A percentile compares a stretch with the other conserved stretches of the same genome.
Evolutionary conservation across 495 filamentous ascomycete genomes (phyloP).

Genomic region (Astrothelium macrocarpum): DNA sequence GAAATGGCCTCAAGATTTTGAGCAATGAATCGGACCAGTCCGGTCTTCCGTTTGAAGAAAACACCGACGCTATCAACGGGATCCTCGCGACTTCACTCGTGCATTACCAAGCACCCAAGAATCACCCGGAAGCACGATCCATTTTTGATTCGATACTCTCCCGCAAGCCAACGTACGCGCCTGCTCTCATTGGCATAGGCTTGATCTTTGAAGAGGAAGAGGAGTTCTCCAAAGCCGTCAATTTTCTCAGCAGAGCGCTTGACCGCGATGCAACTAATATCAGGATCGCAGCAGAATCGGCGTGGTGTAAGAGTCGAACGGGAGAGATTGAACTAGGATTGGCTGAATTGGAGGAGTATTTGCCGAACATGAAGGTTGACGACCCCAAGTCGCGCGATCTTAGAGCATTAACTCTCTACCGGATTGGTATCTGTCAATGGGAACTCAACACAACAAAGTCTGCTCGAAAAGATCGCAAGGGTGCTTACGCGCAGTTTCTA

Average conservation of each 20-base stretch:
- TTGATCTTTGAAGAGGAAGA: constrained; percentile 88
- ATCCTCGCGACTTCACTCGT: constrained; percentile 74
- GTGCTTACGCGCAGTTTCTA: constrained; percentile 75
- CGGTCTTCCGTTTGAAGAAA: constrained; percentile 56
- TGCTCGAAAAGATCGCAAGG: constrained; percentile 63
- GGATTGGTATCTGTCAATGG: constrained; percentile 86
- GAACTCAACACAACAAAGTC: constrained; percentile 58
- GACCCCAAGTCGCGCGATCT: constrained; percentile 57
- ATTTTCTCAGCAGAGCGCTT: constrained; percentile 66
- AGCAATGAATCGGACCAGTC: constrained; percentile 51
- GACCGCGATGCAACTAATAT: constrained; percentile 59
- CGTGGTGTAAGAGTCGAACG: constrained; percentile 81
- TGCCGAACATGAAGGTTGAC: constrained; percentile 46
- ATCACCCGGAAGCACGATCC: constrained; percentile 75
- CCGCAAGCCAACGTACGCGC: constrained; percentile 59
- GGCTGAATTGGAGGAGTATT: constrained; percentile 57
- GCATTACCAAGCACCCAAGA: constrained; percentile 75
- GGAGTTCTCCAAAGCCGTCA: constrained; percentile 66
- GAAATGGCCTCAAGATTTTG: constrained; percentile 56
- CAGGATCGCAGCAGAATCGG: constrained; percentile 68
- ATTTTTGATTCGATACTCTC: constrained; percentile 73
- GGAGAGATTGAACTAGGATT: constrained; percentile 59
- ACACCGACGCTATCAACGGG: constrained; percentile 61
- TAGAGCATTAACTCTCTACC: constrained; percentile 72
- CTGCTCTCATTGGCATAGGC: constrained; percentile 80